Base-by-base conservation (phyloP, 805 yeast genomes). In the Wickerhamomyces rabaulensis region DNA sequence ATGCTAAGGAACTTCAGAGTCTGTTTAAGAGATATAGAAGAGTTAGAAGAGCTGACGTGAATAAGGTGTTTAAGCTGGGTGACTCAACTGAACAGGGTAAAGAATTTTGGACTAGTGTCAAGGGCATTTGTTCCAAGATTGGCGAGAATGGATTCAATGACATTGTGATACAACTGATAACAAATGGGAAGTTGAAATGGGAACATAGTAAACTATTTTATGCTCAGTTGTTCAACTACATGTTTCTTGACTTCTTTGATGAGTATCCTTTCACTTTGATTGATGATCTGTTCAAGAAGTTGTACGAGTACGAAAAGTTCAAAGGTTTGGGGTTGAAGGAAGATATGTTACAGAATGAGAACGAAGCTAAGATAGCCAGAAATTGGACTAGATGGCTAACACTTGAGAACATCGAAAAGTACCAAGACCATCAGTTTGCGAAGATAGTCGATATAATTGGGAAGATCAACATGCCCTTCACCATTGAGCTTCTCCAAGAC, bases 1-100 rank as follows among this genome's bases (percentile, higher is more conserved):
- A 75, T 73, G 40, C 33, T 3, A 55, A 44, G 36, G 49, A 50
- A 5, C 42, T 72, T n/a, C 69, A 66, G 38, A 65, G 57, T 4
- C 55, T 65, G 37, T 60, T 81, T 42, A 75, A 78, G 49, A 60
- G 57, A 4, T 78, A 75, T 63, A 74, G 81, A 55, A 70, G 76
- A 44, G 62, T 78, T 10, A 61, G 86, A 31, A 73, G 77, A 50
- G 64, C 66, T 22, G 69, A 78, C 49, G 57, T 78, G 25, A 63
- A 61, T 38, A 63, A 54, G 33, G 47, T 66, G 12, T 63, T 66
- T 49, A 74, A 72, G 50, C 62, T 41, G 43, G 80, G 78, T 6
- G 79, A 74, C 50, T 62, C 73, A 1, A 57, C 69, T 15, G 74
- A 66, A 21, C 56, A 50, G 3, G 80, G 78, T 0, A 51, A 48